Conservation (phyloP, 768 basidiomycete species). For the Royoungia palumana region DNA sequence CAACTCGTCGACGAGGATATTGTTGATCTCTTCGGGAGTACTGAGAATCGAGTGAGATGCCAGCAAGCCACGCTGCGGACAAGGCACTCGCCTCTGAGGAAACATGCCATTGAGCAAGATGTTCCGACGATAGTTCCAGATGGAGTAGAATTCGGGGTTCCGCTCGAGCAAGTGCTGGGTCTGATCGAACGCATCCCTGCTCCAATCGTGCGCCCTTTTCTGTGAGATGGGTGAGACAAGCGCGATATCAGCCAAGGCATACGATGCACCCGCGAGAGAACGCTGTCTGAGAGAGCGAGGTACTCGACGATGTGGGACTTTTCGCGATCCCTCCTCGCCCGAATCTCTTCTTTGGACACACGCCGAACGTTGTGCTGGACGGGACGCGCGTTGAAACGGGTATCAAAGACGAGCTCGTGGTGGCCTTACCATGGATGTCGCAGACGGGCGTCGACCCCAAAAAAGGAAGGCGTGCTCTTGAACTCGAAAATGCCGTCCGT, state of each 20-base stretch:
- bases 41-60: slow-evolving; percentile 37
- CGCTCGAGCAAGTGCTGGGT: slow-evolving; percentile 74
- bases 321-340: slow-evolving; percentile 68
- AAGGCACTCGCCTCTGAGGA: slow-evolving; percentile 48
- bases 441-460: too few species aligned
- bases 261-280: slow-evolving; percentile 59
- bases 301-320: slow-evolving; percentile 75
- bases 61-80: background rate
- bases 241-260: background rate
- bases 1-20: slow-evolving; percentile 68
- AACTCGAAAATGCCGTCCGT: slow-evolving; percentile 52
- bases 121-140: slow-evolving; percentile 91
- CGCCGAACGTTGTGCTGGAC: slow-evolving; percentile 70
- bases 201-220: slow-evolving; percentile 71
- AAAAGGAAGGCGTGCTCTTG: too few species aligned
- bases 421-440: slow-evolving; percentile 26
- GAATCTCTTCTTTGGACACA: slow-evolving; percentile 52
- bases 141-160: slow-evolving; percentile 95
- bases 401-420: background rate
- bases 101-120: slow-evolving; percentile 76
- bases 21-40: slow-evolving; percentile 56
- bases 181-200: slow-evolving; percentile 68
- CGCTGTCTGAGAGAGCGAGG: slow-evolving; percentile 56
- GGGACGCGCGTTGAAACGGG: slow-evolving; percentile 1
- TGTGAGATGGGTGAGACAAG: slow-evolving; percentile 30